Evolutionary conservation across 2,329 filamentous ascomycete species (phyloP), one percentile per base, ranked within the genome.

Genomic region (Colletotrichum musae): DNA sequence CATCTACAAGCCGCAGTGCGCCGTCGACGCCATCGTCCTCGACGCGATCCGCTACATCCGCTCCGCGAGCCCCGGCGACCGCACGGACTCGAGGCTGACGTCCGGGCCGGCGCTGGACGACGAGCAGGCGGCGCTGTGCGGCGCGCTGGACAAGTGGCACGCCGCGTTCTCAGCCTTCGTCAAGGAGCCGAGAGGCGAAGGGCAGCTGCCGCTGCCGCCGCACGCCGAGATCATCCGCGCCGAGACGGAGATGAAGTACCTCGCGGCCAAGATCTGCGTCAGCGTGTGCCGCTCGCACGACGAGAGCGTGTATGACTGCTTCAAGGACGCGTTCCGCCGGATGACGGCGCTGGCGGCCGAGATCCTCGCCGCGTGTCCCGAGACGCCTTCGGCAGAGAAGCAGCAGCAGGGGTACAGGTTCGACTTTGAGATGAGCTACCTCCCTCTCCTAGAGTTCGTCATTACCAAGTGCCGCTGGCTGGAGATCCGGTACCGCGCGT

Each of bases 401-500:
- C 21, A 24, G 21, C 21, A 39, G 26, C 6, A 62, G 9, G 18
- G 58, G 2, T 68, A 53, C 41, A 43, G 24, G 3, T 68, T 70
- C 64, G 48, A 63, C 39, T 70, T 68, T 6, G 39, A 58, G 26
- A 58, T 60, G 32, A 68, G 68, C 45, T 70, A 68, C 58, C 58
- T 70, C 7, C 52, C 64, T 1, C n/a, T 70, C 0, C 48, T 70
- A 18, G 63, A 68, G 52, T 70, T 70, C 24, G 68, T 70, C 15
- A 58, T 68, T 21, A n/a, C 52, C 2, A 70, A 70, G 21, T 70
- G 68, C 64, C 68, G 68, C 12, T 70, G 68, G 66, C 66, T 69
- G 32, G 62, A 60, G 15, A 52, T 69, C 18, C 56, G 66, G 10
- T 66, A 69, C 15, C 62, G 66, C 28, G 66, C 66, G 24, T 69